Evolutionary conservation across 2,329 filamentous ascomycete genomes (phyloP).

Genomic region (Lachnellula subtilissima): DNA sequence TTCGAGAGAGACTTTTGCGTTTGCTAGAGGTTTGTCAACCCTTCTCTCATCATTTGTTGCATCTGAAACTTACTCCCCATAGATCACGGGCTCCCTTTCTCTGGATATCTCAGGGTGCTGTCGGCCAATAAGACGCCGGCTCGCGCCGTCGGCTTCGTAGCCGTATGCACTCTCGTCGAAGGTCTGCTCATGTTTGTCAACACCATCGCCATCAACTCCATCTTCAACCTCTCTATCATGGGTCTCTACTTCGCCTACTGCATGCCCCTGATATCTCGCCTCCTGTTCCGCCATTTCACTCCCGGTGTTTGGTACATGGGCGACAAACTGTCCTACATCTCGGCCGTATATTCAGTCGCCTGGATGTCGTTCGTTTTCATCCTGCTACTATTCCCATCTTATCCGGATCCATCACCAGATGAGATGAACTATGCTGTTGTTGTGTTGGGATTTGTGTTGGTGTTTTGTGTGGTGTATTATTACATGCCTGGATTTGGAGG

Average conservation of each 20-base stretch:
- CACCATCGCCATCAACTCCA: slow-evolving; percentile 31
- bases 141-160: slow-evolving; percentile 29
- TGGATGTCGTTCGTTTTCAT: slow-evolving; percentile 33
- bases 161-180: slow-evolving; percentile 25
- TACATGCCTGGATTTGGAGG: slow-evolving; percentile 27
- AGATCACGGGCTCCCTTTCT: slow-evolving; percentile 32
- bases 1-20: slow-evolving; percentile 30
- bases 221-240: slow-evolving; percentile 33
- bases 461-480: slow-evolving; percentile 31
- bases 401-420: slow-evolving; percentile 19
- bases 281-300: slow-evolving; percentile 27
- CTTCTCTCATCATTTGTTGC: neutral
- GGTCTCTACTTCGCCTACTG: slow-evolving; percentile 33
- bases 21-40: slow-evolving; percentile 24
- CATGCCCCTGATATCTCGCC: slow-evolving; percentile 30
- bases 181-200: slow-evolving; percentile 33
- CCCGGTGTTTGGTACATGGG: slow-evolving; percentile 32
- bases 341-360: slow-evolving; percentile 23
- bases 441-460: slow-evolving; percentile 28
- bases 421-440: slow-evolving; percentile 33
- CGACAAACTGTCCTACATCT: slow-evolving; percentile 23
- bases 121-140: slow-evolving; percentile 28
- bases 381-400: slow-evolving; percentile 27
- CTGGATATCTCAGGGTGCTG: slow-evolving; percentile 27
- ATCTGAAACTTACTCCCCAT: neutral